phyloP scores from a whole-genome alignment of 805 yeast genomes.

The Yamadazyma takamatsuzukensis region DNA sequence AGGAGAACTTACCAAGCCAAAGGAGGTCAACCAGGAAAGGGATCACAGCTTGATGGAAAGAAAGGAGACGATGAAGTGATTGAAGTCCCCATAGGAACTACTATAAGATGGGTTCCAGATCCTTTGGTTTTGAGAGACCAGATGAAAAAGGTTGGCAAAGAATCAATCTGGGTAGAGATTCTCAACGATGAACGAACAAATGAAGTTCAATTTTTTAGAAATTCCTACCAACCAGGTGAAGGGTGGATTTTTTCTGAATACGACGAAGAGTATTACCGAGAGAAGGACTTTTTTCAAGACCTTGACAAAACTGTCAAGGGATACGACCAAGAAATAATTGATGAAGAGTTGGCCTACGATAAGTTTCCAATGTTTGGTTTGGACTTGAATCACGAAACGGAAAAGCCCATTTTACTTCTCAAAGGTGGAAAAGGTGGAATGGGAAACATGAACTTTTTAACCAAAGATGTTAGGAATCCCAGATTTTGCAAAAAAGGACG shows the following conservation, averaged over 20 bases:
- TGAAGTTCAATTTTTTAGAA: conserved; percentile 54
- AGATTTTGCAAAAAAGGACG: conserved; percentile 83
- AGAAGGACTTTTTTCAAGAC: conserved; percentile 61
- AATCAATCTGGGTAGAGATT: conserved; percentile 9
- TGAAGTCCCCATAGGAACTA: conserved; percentile 90
- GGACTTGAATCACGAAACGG: conserved; percentile 61
- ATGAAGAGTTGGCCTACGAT: conserved; percentile 61
- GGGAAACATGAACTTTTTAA: conserved; percentile 94
- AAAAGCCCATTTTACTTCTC: conserved; percentile 63
- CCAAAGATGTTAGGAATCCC: conserved; percentile 82
- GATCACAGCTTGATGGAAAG: conserved; percentile 81
- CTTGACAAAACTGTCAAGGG: conserved; percentile 60
- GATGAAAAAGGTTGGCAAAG: conserved; percentile 13
- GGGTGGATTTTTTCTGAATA: conserved; percentile 90
- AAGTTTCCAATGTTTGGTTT: conserved; percentile 78
- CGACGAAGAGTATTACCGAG: conserved; percentile 64
- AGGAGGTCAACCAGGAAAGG: conserved; percentile 68
- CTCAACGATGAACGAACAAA: conserved; percentile 2
- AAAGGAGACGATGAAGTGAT: conserved; percentile 75
- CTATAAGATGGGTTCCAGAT: conserved; percentile 79
- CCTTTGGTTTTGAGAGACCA: conserved; percentile 45
- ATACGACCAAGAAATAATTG: conserved; percentile 57
- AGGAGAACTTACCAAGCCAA: conserved; percentile 67
- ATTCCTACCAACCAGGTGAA: conserved; percentile 61
- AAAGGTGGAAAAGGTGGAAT: conserved; percentile 92